A percentile compares a stretch with the other conserved stretches of the same genome.
Conservation (phyloP, 1,284 basidiomycete species). For the Trichosporon inkin region DNA sequence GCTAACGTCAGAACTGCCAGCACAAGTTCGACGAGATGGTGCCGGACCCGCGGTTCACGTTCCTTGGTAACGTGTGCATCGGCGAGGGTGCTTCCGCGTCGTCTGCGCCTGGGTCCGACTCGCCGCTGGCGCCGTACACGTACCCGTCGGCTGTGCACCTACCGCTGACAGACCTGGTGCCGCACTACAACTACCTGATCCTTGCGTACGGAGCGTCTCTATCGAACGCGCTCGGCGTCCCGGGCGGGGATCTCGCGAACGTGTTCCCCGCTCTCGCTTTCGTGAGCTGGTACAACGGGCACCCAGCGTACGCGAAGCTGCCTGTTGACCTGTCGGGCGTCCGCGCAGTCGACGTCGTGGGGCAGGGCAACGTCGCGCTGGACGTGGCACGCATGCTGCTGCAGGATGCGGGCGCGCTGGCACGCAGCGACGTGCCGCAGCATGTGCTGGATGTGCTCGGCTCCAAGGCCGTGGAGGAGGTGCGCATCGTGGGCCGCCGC, state of each 20-base stretch:
- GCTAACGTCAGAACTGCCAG: slow-evolving; percentile 74
- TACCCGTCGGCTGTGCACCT: slow-evolving; percentile 51
- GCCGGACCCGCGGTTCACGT: slow-evolving; percentile 68
- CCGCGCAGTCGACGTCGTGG: slow-evolving; percentile 76
- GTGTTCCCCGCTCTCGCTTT: slow-evolving; percentile 77
- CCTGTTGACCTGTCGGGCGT: slow-evolving; percentile 56
- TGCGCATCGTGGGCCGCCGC: slow-evolving; percentile 78
- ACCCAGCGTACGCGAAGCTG: slow-evolving; percentile 61
- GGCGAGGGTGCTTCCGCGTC: slow-evolving; percentile 45
- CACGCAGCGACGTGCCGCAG: slow-evolving; percentile 74
- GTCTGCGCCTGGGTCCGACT: slow-evolving; percentile 29
- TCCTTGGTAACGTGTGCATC: slow-evolving; percentile 89
- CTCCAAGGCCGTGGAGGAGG: slow-evolving; percentile 57
- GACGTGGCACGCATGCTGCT: slow-evolving; percentile 91
- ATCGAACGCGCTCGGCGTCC: slow-evolving; percentile 44
- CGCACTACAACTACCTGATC: slow-evolving; percentile 54
- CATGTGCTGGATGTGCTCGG: slow-evolving; percentile 67
- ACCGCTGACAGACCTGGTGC: slow-evolving; percentile 46
- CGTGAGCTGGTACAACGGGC: slow-evolving; percentile 97
- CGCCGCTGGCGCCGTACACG: slow-evolving; percentile 38
- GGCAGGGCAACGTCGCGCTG: slow-evolving; percentile 93
- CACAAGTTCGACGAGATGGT: slow-evolving; percentile 83
- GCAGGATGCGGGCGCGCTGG: slow-evolving; percentile 59
- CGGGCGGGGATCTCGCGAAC: slow-evolving; percentile 55
- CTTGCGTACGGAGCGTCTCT: slow-evolving; percentile 53